Evolutionary conservation across 2,329 filamentous ascomycete species (phyloP), one percentile per base, ranked within the genome.

Genomic region (Colletotrichum sp.): DNA sequence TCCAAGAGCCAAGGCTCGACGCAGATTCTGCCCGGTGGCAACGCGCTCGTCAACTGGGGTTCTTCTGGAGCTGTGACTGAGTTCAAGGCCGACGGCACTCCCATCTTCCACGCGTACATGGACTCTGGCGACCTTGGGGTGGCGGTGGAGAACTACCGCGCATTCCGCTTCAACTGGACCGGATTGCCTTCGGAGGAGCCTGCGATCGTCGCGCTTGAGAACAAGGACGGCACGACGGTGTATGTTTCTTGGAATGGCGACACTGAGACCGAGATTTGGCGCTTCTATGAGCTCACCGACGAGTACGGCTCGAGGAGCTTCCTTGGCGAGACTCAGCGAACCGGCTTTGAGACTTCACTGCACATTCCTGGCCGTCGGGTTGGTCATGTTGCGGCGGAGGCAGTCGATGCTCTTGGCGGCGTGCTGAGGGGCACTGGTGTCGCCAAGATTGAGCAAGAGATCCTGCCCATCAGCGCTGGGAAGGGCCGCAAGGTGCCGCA

Each of bases 41-140:
- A 91, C 73, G 87, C 87, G 8, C 82, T 92, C 57, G 87, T 92
- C 39, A 89, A 90, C 77, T 93, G 90, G 90, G 90, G 91, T 6
- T 86, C 85, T 0, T 85, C 86, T 22, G 88, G 88, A 0, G 87
- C 86, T 4, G 79, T 88, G 26, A 90, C 87, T 8, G 88, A 89
- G 77, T 86, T 89, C 78, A 84, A 84, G 0, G 78, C 83, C 2
- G 85, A 88, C n/a, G 90, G 90, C 10, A 81, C 85, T 10, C 80
- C 88, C 5, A 83, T 92, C 22, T 91, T 91, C 84, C 89, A 92
- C 75, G 85, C 85, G 4, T 89, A 89, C 79, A 84, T 91, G 39
- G 85, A 84, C 65, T 81, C 82, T 2, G 79, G 86, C 79, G 63
- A 80, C 68, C 71, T 86, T 76, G 82, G 81, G 73, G 80, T 81